A percentile compares a stretch with the other conserved stretches of the same genome.
phyloP scores from a whole-genome alignment of 2,329 filamentous ascomycete genomes.

The Metarhizium anisopliae region DNA sequence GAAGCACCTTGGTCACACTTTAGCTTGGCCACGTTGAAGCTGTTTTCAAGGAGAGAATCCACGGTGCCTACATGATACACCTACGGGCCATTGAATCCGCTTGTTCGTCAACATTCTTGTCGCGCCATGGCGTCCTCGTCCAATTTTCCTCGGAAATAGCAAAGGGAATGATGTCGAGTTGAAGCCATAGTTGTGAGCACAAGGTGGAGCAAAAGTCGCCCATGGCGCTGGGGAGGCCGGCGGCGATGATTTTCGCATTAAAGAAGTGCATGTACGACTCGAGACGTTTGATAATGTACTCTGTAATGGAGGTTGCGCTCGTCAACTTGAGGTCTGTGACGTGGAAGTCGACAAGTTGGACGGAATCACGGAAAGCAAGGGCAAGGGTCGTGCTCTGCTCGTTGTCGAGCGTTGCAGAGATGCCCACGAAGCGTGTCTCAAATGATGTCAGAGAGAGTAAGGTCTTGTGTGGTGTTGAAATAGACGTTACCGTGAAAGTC shows the following conservation, averaged over 20 bases:
- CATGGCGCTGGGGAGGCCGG: constrained; percentile 47
- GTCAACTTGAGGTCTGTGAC: constrained; percentile 41
- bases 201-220: constrained; percentile 55
- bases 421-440: constrained; percentile 45
- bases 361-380: constrained; percentile 63
- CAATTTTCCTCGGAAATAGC: constrained; percentile 25
- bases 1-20: constrained; percentile 28
- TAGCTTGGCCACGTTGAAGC: constrained; percentile 17
- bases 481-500: not conserved
- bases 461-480: not conserved
- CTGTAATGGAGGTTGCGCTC: constrained; percentile 41
- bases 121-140: constrained; percentile 36
- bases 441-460: not conserved
- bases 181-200: not conserved
- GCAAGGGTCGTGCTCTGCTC: constrained; percentile 49
- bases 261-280: constrained; percentile 47
- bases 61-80: constrained; percentile 51
- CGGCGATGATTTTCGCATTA: constrained; percentile 65
- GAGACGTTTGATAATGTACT: constrained; percentile 50
- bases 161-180: not conserved
- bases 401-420: constrained; percentile 45
- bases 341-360: constrained; percentile 66
- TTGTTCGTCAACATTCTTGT: constrained; percentile 65
- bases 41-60: too few relatives aligned
- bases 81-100: constrained; percentile 75